A percentile compares a stretch with the other conserved stretches of the same genome.
Conservation (phyloP, 306 rosid genomes). For the Dalbergia cultrata region DNA sequence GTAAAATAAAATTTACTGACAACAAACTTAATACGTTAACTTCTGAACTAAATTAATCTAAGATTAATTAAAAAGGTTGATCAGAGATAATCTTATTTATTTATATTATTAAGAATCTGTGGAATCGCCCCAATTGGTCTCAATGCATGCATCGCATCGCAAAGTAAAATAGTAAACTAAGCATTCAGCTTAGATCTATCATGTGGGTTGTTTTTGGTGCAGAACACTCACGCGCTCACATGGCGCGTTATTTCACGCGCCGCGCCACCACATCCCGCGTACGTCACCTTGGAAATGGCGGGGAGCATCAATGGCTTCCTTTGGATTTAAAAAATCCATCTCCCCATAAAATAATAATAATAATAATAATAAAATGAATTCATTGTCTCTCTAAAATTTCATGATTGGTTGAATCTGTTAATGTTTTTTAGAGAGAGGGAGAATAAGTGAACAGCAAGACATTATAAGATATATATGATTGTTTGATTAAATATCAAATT, state of each 20-base stretch:
- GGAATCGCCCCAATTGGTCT: slow-evolving; percentile 23
- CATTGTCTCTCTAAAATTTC: slow-evolving; percentile 32
- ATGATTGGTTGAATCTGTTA: slow-evolving; percentile 39
- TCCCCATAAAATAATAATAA: slow-evolving; percentile 19
- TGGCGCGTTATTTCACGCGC: slow-evolving; percentile 55
- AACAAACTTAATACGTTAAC: slow-evolving; percentile 38
- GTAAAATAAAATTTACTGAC: neutral
- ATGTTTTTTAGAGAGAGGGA: neutral
- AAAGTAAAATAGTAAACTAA: slow-evolving; percentile 45
- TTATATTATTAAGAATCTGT: slow-evolving; percentile 37
- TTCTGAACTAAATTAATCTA: slow-evolving; percentile 15
- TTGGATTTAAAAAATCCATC: slow-evolving; percentile 50
- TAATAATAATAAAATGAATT: neutral
- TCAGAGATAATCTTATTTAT: slow-evolving; percentile 40
- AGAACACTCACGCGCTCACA: neutral
- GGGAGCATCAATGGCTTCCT: slow-evolving; percentile 59
- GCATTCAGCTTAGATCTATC: slow-evolving; percentile 45
- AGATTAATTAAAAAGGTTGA: neutral
- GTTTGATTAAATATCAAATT: slow-evolving; percentile 9
- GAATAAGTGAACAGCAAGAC: slow-evolving; percentile 2
- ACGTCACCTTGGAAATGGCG: slow-evolving; percentile 57
- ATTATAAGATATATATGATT: slow-evolving; percentile 40
- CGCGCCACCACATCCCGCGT: slow-evolving; percentile 22
- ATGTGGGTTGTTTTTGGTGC: slow-evolving; percentile 40
- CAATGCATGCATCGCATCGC: slow-evolving; percentile 42